These are phyloP conservation scores for Aspergillus viridinutans DNA, from an alignment of 2,329 filamentous ascomycete species.

Conservation along the genomic window DNA sequence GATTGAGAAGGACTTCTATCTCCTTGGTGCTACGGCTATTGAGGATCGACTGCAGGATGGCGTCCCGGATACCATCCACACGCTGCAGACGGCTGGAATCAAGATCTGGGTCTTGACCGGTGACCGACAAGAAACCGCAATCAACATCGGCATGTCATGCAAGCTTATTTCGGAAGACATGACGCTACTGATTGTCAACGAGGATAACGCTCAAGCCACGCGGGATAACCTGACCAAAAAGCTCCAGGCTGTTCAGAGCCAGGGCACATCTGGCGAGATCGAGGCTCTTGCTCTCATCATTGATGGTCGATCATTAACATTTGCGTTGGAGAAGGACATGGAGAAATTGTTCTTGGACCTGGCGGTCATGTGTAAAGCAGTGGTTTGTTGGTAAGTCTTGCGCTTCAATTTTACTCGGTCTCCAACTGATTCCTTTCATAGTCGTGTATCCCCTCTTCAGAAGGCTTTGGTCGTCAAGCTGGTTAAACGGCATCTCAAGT, in stretches of 20 bases:
- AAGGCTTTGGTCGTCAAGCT: slow-evolving; percentile 97
- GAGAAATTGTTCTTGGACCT: slow-evolving; percentile 92
- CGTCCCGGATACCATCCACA: slow-evolving; percentile 96
- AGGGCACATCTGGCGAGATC: slow-evolving; percentile 60
- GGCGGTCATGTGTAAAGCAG: slow-evolving; percentile 95
- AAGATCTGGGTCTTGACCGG: slow-evolving; percentile 98
- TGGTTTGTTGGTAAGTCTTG: slow-evolving; percentile 70
- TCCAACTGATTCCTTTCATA: slow-evolving; percentile 31
- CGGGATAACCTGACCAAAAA: slow-evolving; percentile 91
- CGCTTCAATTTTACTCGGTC: not conserved
- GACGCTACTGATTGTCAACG: slow-evolving; percentile 94
- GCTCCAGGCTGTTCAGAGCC: slow-evolving; percentile 79
- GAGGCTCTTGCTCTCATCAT: slow-evolving; percentile 90
- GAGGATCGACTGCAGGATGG: slow-evolving; percentile 96
- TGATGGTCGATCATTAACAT: slow-evolving; percentile 93
- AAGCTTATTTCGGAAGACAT: slow-evolving; percentile 98
- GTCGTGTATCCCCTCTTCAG: slow-evolving; percentile 92
- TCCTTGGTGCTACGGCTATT: slow-evolving; percentile 93
- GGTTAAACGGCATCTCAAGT: slow-evolving; percentile 89
- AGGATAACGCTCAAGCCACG: slow-evolving; percentile 74
- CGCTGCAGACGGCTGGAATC: slow-evolving; percentile 91
- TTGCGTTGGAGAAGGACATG: slow-evolving; percentile 84
- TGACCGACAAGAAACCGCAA: slow-evolving; percentile 95
- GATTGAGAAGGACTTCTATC: slow-evolving; percentile 85
- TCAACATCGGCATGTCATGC: slow-evolving; percentile 99